These are phyloP conservation scores for Phaffomyces thermotolerans DNA, from an alignment of 805 yeast species.

Conservation along the genomic window DNA sequence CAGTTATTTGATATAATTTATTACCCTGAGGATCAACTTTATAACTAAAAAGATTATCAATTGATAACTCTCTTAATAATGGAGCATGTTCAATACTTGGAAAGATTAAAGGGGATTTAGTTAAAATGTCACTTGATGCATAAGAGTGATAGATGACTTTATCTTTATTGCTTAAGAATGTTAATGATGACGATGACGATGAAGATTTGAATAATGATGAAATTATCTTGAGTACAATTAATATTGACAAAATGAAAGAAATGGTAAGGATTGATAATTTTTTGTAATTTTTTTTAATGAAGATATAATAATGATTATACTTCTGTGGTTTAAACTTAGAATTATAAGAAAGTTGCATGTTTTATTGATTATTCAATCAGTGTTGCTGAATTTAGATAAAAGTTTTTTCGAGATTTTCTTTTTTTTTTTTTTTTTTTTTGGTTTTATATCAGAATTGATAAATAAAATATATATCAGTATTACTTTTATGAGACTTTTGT, in stretches of 20 bases:
- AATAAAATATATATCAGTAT: not conserved
- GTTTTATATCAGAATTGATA: constrained; percentile 1
- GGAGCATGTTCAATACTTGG: constrained; percentile 75
- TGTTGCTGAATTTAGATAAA: not conserved
- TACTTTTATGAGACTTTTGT: too few species aligned
- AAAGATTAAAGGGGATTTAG: constrained; percentile 49
- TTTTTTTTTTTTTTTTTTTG: not conserved
- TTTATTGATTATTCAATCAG: too few species aligned
- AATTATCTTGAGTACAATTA: constrained; percentile 1
- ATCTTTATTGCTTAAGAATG: constrained; percentile 17
- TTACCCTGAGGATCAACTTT: constrained; percentile 40
- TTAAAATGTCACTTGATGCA: constrained; percentile 37
- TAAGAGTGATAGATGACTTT: constrained; percentile 32
- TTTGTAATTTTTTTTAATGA: constrained; percentile 8
- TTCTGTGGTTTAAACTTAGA: constrained; percentile 23
- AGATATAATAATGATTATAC: constrained; percentile 2
- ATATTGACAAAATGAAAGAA: not conserved
- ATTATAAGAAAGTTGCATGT: constrained; percentile 23
- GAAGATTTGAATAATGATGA: not conserved
- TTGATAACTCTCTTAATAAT: constrained; percentile 47
- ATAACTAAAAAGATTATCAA: constrained; percentile 43
- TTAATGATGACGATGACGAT: not conserved
- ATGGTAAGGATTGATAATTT: constrained; percentile 10
- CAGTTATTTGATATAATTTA: constrained; percentile 25
- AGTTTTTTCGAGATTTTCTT: not conserved